phyloP scores from a whole-genome alignment of 1,284 basidiomycete species.

The Testicularia cyperi region DNA sequence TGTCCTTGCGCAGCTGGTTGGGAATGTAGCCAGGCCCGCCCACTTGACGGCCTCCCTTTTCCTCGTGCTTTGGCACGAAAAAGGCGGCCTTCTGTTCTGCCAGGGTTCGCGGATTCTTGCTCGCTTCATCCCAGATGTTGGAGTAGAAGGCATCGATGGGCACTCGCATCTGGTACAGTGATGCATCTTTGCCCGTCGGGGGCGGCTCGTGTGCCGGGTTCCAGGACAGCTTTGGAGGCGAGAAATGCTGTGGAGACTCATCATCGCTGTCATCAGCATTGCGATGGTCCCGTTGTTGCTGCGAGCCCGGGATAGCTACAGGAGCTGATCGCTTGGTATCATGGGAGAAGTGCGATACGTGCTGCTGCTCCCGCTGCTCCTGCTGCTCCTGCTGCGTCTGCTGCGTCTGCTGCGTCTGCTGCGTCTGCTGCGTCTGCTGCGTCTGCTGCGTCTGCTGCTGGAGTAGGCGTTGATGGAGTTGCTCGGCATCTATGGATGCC shows the following conservation, averaged over 20 bases:
- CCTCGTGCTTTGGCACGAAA: constrained; percentile 64
- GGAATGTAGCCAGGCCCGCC: constrained; percentile 51
- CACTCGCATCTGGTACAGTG: constrained; percentile 61
- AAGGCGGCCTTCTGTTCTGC: constrained; percentile 60
- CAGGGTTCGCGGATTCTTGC: constrained; percentile 14
- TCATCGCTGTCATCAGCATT: constrained; percentile 5
- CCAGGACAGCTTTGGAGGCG: constrained; percentile 61
- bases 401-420: no score
- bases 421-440: no score
- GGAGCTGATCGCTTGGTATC: background rate
- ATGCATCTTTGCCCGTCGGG: constrained; percentile 59
- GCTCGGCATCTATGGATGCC: constrained; percentile 20
- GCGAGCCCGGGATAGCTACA: constrained; percentile 4
- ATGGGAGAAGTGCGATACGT: no score
- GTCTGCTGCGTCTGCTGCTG: no score
- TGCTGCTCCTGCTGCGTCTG: no score
- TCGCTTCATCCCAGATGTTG: constrained; percentile 64
- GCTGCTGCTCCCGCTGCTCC: no score
- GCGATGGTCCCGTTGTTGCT: background rate
- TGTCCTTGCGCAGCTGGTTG: constrained; percentile 68
- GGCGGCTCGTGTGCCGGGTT: constrained; percentile 63
- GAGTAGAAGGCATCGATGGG: constrained; percentile 62
- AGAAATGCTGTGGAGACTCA: constrained; percentile 27
- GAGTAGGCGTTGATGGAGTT: no score
- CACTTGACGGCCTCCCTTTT: constrained; percentile 11